Conservation (phyloP, 768 basidiomycete genomes). For the Lentinula edodes region DNA sequence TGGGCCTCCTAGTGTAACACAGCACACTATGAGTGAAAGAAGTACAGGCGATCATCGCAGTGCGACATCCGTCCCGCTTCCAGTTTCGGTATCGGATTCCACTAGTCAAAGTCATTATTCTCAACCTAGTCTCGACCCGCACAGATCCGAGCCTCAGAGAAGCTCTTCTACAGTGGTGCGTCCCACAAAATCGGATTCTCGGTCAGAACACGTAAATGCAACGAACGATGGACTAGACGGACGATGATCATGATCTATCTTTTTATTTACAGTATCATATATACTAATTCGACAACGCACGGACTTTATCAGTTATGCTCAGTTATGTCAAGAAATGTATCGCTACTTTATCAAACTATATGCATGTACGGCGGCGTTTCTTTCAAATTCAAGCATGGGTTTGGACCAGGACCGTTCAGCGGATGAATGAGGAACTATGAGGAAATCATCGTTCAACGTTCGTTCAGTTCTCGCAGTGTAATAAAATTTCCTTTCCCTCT, state of each 20-base stretch:
- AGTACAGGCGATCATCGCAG: background rate
- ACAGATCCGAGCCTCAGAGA: background rate
- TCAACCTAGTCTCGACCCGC: background rate
- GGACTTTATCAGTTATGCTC: no score
- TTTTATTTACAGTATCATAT: background rate
- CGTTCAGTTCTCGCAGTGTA: no score
- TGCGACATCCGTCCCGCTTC: background rate
- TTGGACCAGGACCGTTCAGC: no score
- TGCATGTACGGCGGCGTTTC: no score
- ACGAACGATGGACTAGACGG: background rate
- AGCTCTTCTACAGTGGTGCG: background rate
- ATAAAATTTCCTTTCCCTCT: no score
- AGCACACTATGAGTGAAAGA: conserved; percentile 1
- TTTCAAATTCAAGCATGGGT: no score
- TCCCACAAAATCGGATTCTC: background rate
- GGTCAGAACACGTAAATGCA: background rate
- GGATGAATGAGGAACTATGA: no score
- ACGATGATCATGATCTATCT: background rate
- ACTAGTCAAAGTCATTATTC: background rate
- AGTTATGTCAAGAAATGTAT: no score
- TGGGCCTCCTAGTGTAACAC: conserved; percentile 1
- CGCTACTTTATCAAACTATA: no score
- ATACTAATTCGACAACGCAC: no score
- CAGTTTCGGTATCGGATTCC: background rate
- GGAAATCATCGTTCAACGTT: no score